Evolutionary conservation across 2,329 filamentous ascomycete species (phyloP).

Genomic region (Fusarium sp.): DNA sequence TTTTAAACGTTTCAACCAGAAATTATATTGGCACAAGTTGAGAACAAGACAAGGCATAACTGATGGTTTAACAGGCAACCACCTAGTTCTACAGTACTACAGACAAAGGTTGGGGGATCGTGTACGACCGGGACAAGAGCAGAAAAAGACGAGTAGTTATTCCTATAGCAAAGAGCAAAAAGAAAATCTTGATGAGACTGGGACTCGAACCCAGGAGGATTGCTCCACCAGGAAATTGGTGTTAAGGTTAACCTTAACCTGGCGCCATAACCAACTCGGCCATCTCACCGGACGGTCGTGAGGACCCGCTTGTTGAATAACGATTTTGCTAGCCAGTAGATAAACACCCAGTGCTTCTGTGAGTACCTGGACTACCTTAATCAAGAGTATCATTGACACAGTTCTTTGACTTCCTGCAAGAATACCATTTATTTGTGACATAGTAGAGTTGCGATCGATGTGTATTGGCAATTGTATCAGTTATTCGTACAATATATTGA

Average conservation of each 20-base stretch:
- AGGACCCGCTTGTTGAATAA: not conserved
- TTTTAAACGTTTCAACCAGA: not conserved
- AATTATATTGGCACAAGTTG: not conserved
- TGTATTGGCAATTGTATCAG: not conserved
- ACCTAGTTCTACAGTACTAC: not conserved
- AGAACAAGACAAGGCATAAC: not conserved
- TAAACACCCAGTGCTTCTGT: not conserved
- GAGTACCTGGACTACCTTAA: no score
- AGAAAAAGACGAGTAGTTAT: not conserved
- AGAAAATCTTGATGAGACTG: constrained; percentile 32
- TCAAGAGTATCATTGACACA: not conserved
- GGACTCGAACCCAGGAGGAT: constrained; percentile 43
- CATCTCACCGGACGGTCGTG: constrained; percentile 29
- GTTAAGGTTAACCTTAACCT: constrained; percentile 36
- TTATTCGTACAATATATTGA: not conserved
- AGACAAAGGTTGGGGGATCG: not conserved
- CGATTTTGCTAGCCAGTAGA: fast-evolving
- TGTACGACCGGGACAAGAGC: no score
- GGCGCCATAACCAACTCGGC: constrained; percentile 40
- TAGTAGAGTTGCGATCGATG: not conserved
- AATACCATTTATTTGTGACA: not conserved
- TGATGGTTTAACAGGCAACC: not conserved
- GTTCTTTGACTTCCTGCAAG: not conserved
- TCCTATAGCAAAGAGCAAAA: not conserved
- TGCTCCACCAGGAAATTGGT: constrained; percentile 40